Conservation (phyloP, 2,329 filamentous ascomycete genomes). For the Pseudocercospora ulei region DNA sequence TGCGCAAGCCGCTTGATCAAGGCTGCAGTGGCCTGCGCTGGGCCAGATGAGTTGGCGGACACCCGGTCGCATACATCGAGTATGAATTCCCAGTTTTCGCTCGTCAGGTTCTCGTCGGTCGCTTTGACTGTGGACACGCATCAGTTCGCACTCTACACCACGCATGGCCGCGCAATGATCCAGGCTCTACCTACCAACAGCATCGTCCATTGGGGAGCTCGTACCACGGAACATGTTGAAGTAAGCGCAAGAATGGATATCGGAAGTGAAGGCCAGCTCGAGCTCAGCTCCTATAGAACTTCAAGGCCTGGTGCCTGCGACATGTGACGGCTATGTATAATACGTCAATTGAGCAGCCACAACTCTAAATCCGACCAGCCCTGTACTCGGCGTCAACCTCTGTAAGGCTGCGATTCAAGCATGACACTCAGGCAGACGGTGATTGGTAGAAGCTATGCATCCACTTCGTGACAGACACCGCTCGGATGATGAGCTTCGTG, state of each 20-base stretch:
- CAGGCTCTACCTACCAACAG: constrained; percentile 14
- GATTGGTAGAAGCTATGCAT: too few relatives aligned
- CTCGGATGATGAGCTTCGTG: too few relatives aligned
- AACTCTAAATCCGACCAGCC: constrained; percentile 1
- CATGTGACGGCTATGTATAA: too few relatives aligned
- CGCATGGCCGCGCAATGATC: too few relatives aligned
- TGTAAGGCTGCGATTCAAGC: not conserved
- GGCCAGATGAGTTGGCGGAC: constrained; percentile 31
- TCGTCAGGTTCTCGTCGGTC: constrained; percentile 97
- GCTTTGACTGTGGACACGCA: constrained; percentile 53
- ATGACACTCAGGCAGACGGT: too few relatives aligned
- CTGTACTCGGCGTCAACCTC: too few relatives aligned
- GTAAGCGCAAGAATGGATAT: too few relatives aligned
- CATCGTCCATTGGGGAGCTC: constrained; percentile 19
- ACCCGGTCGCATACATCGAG: constrained; percentile 41
- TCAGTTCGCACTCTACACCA: too few relatives aligned
- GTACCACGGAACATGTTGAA: constrained; percentile 19
- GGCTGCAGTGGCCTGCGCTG: constrained; percentile 57
- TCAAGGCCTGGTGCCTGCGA: not conserved
- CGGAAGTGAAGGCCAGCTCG: not conserved
- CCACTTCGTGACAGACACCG: too few relatives aligned
- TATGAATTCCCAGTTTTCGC: constrained; percentile 62
- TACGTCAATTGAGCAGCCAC: too few relatives aligned
- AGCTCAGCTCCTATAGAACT: not conserved
- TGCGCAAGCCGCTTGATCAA: constrained; percentile 88